Evolutionary conservation across 495 filamentous ascomycete species (phyloP), one percentile per base, ranked within the genome.

Genomic region (Aspergillus homomorphus): DNA sequence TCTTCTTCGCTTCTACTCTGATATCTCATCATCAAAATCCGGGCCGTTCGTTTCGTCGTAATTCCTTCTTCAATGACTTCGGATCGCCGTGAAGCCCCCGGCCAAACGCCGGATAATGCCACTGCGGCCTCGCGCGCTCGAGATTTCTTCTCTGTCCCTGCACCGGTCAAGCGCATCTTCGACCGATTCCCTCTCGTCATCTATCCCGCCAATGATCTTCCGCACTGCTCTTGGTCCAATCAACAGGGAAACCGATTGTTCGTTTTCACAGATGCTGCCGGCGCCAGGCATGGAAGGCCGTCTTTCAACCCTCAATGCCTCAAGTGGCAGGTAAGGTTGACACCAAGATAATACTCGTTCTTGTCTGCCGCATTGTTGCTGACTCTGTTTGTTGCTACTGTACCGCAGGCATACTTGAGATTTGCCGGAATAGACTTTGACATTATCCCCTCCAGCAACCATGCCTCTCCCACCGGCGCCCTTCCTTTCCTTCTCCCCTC

Each of bases 291-390:
- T 30, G 88, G 86, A 14, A 70, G 77, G 22, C 90, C 91, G 20
- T 93, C 89, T 51, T 96, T 89, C 76, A 97, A 98, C 73, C 94
- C 94, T 3, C 84, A 83, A 62, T 98, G 94, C 79, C 79, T 98
- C 61, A 96, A 93, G 75, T 97, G 91, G 92, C 94, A 97, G 88
- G 93, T 92, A 66, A 50, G 86, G 79, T n/a, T 41, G 54, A n/a
- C 30, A 28, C 19, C 2, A 10, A 48, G 19, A 23, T 23, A 23
- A 6, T 49, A 21, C 20, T 14, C 15, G 21, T 10, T 5, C 3
- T 45, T 24, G 54, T 15, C n/a, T 42, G 9, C 15, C 33, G 33
- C 12, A 9, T 42, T 45, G 51, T 49, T 45, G 44, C 26, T 45
- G 20, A 33, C 44, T 15, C 15, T 44, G 18, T 19, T 26, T 45